Evolutionary conservation across 345 rosid species (phyloP), one percentile per base, ranked within the genome.

Genomic region (Populus euphratica): DNA sequence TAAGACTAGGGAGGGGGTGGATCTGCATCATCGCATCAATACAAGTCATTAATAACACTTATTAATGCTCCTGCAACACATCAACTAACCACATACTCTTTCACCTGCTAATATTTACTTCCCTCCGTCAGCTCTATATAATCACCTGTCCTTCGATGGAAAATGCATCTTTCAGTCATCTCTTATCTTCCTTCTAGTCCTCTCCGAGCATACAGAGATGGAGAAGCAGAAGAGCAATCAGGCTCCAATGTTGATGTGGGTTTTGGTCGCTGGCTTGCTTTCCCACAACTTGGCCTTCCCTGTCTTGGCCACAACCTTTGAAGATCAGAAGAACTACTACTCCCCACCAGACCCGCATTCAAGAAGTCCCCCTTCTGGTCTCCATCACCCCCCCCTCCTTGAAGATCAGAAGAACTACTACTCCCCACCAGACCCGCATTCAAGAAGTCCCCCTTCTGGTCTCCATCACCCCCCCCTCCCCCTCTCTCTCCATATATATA

Each of bases 31-130:
- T 27, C 50, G 59, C 73, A 35, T 50, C 44, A 10, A 21, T 0
- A 17, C 50, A 66, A 61, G 78, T 81, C 78, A 83, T 87, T 74
- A 78, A 86, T 50, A 68, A 27, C 70, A 59, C 68, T 68, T 75
- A 85, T 92, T 86, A 92, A 93, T 92, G 94, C 54, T 73, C 85
- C 90, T 86, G 89, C 89, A 83, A 76, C 74, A 73, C 77, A 87
- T 89, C 96, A 91, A 89, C 97, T 84, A 92, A 93, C 97, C 76
- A 69, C 92, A 80, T 73, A 78, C 90, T 83, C 83, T 76, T 82
- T 83, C 88, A 87, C 90, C 93, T 87, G 88, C 87, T 83, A 66
- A 74, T 85, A 92, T 90, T 94, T 86, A 94, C 94, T 90, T 74
- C 86, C 64, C 82, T 69, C 76, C 64, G 9, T 35, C 50, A 16